Evolutionary conservation across 1,284 basidiomycete species (phyloP), one percentile per base, ranked within the genome.

Genomic region (Tylopilus sp.): DNA sequence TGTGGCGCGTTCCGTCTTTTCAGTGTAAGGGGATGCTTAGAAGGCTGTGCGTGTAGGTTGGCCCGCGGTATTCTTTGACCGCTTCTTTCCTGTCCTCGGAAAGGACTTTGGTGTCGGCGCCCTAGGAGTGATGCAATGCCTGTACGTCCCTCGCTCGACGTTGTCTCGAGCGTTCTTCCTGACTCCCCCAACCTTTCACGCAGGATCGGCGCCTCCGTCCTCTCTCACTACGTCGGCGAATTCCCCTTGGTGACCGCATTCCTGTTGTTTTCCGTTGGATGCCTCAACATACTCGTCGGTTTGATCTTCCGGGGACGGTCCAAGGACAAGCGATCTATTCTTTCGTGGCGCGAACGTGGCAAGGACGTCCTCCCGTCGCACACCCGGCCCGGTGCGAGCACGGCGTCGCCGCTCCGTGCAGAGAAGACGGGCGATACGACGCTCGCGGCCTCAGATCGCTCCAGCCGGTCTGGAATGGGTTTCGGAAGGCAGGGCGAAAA

Each of bases 21-120:
- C 1, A 43, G 38, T 11, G 10, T 10, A 16, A 30, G 8, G 23
- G 25, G 13, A n/a, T 1, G 29, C 21, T 48, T 28, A 40, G 36
- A 60, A 31, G 21, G 21, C 21, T 6, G 21, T 48, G 76, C 30
- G 73, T 76, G 21, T 74, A 86, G 66, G 84, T 51, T 87, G 87
- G 79, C 89, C 89, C 1, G 66, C 73, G 30, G 57, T 64, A 11
- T 84, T 92, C 71, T 93, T 94, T 71, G 74, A 80, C 53, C 75
- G 76, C 25, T 92, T 76, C 74, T 86, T 95, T 68, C 92, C 92
- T n/a, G 81, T 94, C 39, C 80, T 95, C n/a, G 91, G 92, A 9
- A 75, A 74, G 13, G 75, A 80, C 40, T 91, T 92, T 66, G 89
- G 92, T 37, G 72, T 93, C 18, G 90, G 90, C 30, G 77, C 88